phyloP scores from a whole-genome alignment of 2,329 filamentous ascomycete species.

The Fusarium clavum region DNA sequence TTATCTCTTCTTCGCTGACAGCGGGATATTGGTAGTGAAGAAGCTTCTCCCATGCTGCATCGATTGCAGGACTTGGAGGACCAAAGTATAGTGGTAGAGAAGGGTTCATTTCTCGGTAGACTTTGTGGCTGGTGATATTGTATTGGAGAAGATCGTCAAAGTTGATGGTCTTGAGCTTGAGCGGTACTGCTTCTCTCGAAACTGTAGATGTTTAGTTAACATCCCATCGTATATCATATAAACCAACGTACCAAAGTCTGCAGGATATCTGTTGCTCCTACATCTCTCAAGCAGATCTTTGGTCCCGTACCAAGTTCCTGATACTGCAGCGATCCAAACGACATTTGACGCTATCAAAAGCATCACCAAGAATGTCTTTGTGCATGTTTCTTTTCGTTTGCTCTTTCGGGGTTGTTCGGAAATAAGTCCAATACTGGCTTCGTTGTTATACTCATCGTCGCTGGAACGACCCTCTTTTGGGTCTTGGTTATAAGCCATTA shows the following conservation, averaged over 20 bases:
- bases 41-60: not conserved
- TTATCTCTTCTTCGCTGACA: not conserved
- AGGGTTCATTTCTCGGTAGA: not conserved
- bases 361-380: not conserved
- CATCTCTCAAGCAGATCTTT: not conserved
- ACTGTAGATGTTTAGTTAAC: not conserved
- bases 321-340: not conserved
- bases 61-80: not conserved
- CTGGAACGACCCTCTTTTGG: not conserved
- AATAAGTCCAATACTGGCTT: not conserved
- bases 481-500: not conserved
- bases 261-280: not conserved
- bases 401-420: not conserved
- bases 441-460: not conserved
- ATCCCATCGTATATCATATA: not conserved
- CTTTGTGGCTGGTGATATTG: not conserved
- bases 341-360: not conserved
- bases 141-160: not conserved
- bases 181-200: not conserved
- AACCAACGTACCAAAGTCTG: not conserved
- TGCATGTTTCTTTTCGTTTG: not conserved
- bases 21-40: conserved; percentile 1
- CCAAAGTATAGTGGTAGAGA: not conserved
- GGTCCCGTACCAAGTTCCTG: not conserved
- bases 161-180: not conserved